A percentile compares a stretch with the other conserved stretches of the same genome.
Conservation (phyloP, 352 stramenopile species). For the Phytophthora hybrid region DNA sequence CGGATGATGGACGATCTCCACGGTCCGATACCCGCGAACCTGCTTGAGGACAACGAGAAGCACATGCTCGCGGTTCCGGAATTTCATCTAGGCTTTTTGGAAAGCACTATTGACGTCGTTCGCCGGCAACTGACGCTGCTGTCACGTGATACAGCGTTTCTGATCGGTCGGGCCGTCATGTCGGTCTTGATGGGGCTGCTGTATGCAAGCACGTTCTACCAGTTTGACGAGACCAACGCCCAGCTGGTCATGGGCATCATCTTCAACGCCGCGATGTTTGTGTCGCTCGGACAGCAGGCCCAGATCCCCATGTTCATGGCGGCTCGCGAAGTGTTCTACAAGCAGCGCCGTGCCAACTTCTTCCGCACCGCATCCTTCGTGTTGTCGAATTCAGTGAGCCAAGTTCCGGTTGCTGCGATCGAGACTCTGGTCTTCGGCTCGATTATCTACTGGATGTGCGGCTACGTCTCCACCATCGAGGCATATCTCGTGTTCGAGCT, state of each 20-base stretch:
- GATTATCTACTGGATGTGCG: conserved; percentile 60
- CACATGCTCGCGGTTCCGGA: conserved; percentile 75
- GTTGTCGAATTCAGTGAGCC: conserved; percentile 34
- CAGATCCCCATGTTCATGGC: conserved; percentile 58
- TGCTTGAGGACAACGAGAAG: conserved; percentile 56
- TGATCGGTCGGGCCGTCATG: conserved; percentile 44
- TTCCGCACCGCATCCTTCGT: conserved; percentile 18
- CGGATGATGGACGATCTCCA: conserved; percentile 26
- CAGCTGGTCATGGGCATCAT: conserved; percentile 60
- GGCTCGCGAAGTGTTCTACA: conserved; percentile 49
- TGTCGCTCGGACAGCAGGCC: conserved; percentile 51
- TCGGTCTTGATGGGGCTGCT: conserved; percentile 51
- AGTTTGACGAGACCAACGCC: conserved; percentile 43
- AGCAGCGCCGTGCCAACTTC: conserved; percentile 21
- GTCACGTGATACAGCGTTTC: conserved; percentile 42
- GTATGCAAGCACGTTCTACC: conserved; percentile 47
- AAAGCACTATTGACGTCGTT: conserved; percentile 25
- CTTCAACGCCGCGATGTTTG: conserved; percentile 71
- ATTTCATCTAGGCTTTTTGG: conserved; percentile 43
- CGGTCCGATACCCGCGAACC: not conserved
- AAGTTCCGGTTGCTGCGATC: no score
- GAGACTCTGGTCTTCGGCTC: conserved; percentile 72
- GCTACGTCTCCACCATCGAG: conserved; percentile 40
- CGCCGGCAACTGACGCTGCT: conserved; percentile 53
- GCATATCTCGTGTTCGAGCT: conserved; percentile 38